phyloP scores from a whole-genome alignment of 805 yeast species.

The Pichia rugopelliculosa region DNA sequence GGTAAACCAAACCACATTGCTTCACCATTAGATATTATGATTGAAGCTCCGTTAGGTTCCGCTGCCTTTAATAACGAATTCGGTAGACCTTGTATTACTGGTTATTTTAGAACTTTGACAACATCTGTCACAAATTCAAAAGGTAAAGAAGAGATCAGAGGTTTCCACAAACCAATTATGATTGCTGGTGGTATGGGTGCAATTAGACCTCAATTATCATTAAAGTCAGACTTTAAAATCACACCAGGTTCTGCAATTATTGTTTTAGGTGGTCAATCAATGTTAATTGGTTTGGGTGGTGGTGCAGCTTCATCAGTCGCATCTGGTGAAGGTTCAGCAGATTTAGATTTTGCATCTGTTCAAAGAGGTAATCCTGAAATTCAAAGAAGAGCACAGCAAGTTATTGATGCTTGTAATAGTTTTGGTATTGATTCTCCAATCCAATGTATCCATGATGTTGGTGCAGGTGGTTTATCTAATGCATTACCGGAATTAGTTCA shows the following conservation, averaged over 20 bases:
- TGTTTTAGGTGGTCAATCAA: conserved; percentile 95
- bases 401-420: conserved; percentile 87
- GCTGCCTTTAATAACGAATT: conserved; percentile 98
- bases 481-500: conserved; percentile 97
- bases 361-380: conserved; percentile 99
- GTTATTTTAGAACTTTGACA: conserved; percentile 93
- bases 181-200: conserved; percentile 99
- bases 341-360: conserved; percentile 95
- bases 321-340: conserved; percentile 96
- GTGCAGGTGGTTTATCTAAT: conserved; percentile 98
- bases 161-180: conserved; percentile 99
- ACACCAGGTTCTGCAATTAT: conserved; percentile 89
- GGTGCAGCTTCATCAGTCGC: conserved; percentile 98
- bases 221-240: conserved; percentile 70
- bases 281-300: conserved; percentile 98
- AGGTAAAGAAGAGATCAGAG: conserved; percentile 72
- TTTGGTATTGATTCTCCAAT: conserved; percentile 71
- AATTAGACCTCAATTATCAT: conserved; percentile 84
- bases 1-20: conserved; percentile 95
- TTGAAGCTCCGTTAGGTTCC: conserved; percentile 95
- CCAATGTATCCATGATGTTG: conserved; percentile 96
- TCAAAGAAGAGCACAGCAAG: conserved; percentile 98
- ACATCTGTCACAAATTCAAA: conserved; percentile 59
- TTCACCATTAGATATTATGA: conserved; percentile 86
- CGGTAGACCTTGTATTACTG: conserved; percentile 95